Conservation (phyloP, 2,329 filamentous ascomycete genomes). For the Cytospora piceicola region DNA sequence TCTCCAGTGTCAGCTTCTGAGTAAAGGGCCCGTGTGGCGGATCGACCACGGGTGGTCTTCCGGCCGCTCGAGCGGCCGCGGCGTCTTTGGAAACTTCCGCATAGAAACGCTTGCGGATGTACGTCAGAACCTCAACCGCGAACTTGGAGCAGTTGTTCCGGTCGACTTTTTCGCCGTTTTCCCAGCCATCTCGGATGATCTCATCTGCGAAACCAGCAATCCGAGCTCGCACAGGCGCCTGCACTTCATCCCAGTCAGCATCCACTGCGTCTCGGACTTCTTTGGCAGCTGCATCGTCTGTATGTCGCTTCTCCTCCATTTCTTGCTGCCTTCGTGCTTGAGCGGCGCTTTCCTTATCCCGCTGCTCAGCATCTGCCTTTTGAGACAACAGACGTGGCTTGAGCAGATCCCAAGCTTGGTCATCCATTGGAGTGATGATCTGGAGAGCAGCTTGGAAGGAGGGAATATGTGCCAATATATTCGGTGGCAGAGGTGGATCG, state of each 20-base stretch:
- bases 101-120: constrained; percentile 70
- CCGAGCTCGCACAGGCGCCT: constrained; percentile 67
- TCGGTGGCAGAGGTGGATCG: constrained; percentile 65
- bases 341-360: constrained; percentile 48
- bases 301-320: constrained; percentile 28
- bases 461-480: constrained; percentile 69
- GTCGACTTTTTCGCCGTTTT: constrained; percentile 63
- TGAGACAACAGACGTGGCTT: constrained; percentile 70
- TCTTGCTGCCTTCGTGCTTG: constrained; percentile 34
- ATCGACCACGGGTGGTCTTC: constrained; percentile 50
- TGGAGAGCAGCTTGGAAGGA: constrained; percentile 76
- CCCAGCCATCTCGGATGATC: constrained; percentile 68
- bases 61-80: constrained; percentile 49
- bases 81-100: constrained; percentile 59
- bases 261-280: constrained; percentile 64
- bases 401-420: constrained; percentile 70
- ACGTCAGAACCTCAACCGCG: constrained; percentile 71
- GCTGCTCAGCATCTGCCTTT: constrained; percentile 64
- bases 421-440: constrained; percentile 68
- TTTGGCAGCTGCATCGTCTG: constrained; percentile 42
- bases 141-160: constrained; percentile 69
- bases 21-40: constrained; percentile 58
- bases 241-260: constrained; percentile 71
- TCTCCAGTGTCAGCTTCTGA: constrained; percentile 72
- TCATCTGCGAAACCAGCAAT: constrained; percentile 72